A percentile compares a stretch with the other conserved stretches of the same genome.
These are phyloP conservation scores for Talaromyces thailandensis DNA, from an alignment of 495 filamentous ascomycete species.

Conservation along the genomic window DNA sequence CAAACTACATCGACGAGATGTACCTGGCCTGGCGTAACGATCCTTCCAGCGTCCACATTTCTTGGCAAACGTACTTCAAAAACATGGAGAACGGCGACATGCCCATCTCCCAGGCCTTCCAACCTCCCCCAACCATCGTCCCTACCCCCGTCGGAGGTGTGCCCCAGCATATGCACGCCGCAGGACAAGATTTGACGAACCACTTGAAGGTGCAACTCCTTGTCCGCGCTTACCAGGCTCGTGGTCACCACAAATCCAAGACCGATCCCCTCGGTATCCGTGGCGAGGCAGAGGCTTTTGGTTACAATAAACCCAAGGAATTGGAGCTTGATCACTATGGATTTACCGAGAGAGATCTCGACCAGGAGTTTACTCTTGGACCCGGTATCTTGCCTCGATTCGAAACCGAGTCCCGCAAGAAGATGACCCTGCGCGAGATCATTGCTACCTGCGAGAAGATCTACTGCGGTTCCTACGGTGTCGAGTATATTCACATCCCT, in stretches of 20 bases:
- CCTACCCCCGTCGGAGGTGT: conserved; percentile 72
- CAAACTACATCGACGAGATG: conserved; percentile 99
- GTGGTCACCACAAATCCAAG: conserved; percentile 95
- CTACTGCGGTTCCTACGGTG: conserved; percentile 93
- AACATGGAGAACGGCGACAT: conserved; percentile 98
- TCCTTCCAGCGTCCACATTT: conserved; percentile 87
- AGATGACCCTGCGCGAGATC: conserved; percentile 96
- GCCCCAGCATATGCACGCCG: conserved; percentile 60
- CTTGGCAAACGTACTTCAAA: conserved; percentile 98
- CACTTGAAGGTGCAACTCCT: conserved; percentile 98
- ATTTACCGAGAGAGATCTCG: conserved; percentile 90
- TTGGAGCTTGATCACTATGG: conserved; percentile 86
- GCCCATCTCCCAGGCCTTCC: conserved; percentile 94
- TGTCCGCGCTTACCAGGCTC: conserved; percentile 93
- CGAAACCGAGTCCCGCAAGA: conserved; percentile 74
- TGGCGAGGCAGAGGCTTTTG: conserved; percentile 74
- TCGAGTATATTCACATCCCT: conserved; percentile 98
- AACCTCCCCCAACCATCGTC: conserved; percentile 84
- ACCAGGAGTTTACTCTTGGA: conserved; percentile 84
- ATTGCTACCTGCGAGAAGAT: conserved; percentile 86
- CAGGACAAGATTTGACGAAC: conserved; percentile 81
- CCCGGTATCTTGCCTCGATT: conserved; percentile 95
- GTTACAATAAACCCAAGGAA: conserved; percentile 85
- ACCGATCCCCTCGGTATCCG: conserved; percentile 95
- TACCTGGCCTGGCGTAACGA: conserved; percentile 95